These are phyloP conservation scores for Fusarium sp. DNA, from an alignment of 2,329 filamentous ascomycete species.

Conservation along the genomic window DNA sequence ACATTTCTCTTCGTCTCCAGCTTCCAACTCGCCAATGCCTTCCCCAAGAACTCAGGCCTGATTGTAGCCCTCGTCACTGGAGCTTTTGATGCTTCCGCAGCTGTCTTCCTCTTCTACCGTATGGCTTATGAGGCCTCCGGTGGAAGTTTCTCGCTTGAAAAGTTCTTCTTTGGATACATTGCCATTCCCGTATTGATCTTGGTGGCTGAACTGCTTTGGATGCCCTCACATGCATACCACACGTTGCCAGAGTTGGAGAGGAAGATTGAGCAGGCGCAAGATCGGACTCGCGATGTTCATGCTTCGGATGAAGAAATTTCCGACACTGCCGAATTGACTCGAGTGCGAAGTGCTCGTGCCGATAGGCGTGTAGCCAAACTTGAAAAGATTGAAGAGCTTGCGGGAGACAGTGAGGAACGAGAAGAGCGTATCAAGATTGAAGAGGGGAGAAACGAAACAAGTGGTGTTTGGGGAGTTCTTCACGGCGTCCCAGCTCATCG, in stretches of 20 bases:
- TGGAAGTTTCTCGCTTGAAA: slow-evolving; percentile 50
- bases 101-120: slow-evolving; percentile 80
- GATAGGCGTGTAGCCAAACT: slow-evolving; percentile 67
- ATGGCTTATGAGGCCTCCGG: slow-evolving; percentile 72
- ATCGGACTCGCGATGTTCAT: slow-evolving; percentile 57
- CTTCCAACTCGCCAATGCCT: slow-evolving; percentile 85
- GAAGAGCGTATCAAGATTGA: slow-evolving; percentile 66
- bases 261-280: slow-evolving; percentile 54
- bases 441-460: slow-evolving; percentile 68
- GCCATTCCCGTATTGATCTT: slow-evolving; percentile 52
- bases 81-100: slow-evolving; percentile 84
- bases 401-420: slow-evolving; percentile 68
- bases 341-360: slow-evolving; percentile 57
- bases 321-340: slow-evolving; percentile 58
- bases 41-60: slow-evolving; percentile 78
- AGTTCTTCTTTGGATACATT: slow-evolving; percentile 57
- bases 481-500: slow-evolving; percentile 72
- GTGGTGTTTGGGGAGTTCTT: slow-evolving; percentile 78
- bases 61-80: slow-evolving; percentile 83
- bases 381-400: slow-evolving; percentile 71
- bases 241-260: slow-evolving; percentile 53
- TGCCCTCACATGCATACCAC: slow-evolving; percentile 56
- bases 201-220: slow-evolving; percentile 52
- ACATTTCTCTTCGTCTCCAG: slow-evolving; percentile 85
- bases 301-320: slow-evolving; percentile 66